phyloP scores from a whole-genome alignment of 2,329 filamentous ascomycete genomes.

The Sporothrix brasiliensis region DNA sequence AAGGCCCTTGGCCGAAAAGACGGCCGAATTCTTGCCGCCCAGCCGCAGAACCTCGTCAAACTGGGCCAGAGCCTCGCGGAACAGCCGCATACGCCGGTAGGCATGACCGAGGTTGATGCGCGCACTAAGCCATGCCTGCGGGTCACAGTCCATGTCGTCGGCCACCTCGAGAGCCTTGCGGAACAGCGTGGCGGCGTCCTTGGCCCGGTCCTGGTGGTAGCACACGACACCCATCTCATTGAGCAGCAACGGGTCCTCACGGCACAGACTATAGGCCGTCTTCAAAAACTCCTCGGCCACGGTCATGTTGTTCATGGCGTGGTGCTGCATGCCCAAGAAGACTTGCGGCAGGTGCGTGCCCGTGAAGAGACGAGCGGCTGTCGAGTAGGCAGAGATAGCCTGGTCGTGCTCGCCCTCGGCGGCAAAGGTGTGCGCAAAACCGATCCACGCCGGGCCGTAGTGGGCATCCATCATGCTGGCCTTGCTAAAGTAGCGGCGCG shows the following conservation, averaged over 20 bases:
- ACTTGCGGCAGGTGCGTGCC: slow-evolving; percentile 94
- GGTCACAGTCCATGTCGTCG: slow-evolving; percentile 78
- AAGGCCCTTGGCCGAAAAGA: slow-evolving; percentile 82
- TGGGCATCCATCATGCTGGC: slow-evolving; percentile 97
- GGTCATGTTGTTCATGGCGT: slow-evolving; percentile 91
- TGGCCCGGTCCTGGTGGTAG: slow-evolving; percentile 82
- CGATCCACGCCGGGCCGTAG: slow-evolving; percentile 97
- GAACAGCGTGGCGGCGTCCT: slow-evolving; percentile 77
- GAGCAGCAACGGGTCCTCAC: slow-evolving; percentile 82
- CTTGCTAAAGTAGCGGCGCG: slow-evolving; percentile 94
- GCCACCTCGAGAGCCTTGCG: slow-evolving; percentile 75
- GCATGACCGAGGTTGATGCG: slow-evolving; percentile 90
- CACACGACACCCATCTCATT: slow-evolving; percentile 97
- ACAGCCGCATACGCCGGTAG: slow-evolving; percentile 70
- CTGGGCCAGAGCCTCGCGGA: slow-evolving; percentile 71
- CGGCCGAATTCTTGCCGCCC: slow-evolving; percentile 74
- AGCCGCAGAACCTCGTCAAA: slow-evolving; percentile 87
- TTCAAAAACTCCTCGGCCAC: slow-evolving; percentile 93
- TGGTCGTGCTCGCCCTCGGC: slow-evolving; percentile 98
- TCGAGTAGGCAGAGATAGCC: slow-evolving; percentile 96
- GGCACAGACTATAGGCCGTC: slow-evolving; percentile 80
- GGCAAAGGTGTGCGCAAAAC: slow-evolving; percentile 97
- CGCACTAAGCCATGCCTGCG: slow-evolving; percentile 78
- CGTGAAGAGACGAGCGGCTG: slow-evolving; percentile 91
- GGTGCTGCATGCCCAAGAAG: slow-evolving; percentile 97